A percentile compares a stretch with the other conserved stretches of the same genome.
phyloP scores from a whole-genome alignment of 1,284 basidiomycete genomes.

The Mycena citricolor region DNA sequence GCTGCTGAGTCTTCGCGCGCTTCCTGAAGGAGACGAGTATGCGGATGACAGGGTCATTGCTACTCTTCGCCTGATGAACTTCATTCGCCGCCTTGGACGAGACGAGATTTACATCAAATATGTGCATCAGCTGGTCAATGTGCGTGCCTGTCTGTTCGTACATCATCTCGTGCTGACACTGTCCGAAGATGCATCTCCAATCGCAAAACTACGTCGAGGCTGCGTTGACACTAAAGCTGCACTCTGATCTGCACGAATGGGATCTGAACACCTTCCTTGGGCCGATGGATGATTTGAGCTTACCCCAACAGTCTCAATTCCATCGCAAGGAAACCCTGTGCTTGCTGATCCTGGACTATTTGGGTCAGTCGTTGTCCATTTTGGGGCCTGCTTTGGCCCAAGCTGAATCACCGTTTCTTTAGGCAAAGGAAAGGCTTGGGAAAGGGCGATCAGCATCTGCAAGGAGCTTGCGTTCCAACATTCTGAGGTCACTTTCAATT shows the following conservation, averaged over 20 bases:
- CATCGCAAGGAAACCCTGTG: conserved; percentile 91
- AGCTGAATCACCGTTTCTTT: conserved; percentile 13
- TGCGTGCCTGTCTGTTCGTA: conserved; percentile 36
- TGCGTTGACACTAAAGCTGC: conserved; percentile 87
- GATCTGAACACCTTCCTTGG: conserved; percentile 76
- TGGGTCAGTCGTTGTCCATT: conserved; percentile 49
- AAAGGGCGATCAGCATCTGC: conserved; percentile 90
- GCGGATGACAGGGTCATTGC: conserved; percentile 94
- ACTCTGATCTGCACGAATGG: conserved; percentile 94
- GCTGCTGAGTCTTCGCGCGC: conserved; percentile 85
- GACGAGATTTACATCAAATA: conserved; percentile 94
- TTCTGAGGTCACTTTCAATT: conserved; percentile 85
- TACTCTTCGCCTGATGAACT: conserved; percentile 89
- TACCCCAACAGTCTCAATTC: conserved; percentile 93
- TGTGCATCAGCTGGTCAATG: conserved; percentile 90
- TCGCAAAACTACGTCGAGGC: conserved; percentile 91
- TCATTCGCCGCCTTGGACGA: conserved; percentile 82
- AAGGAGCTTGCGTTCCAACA: conserved; percentile 87
- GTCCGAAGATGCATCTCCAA: conserved; percentile 73
- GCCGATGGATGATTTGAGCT: conserved; percentile 81
- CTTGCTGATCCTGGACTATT: conserved; percentile 82
- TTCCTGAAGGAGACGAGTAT: conserved; percentile 93
- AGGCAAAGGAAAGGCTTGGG: conserved; percentile 97
- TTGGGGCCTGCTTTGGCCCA: conserved; percentile 1
- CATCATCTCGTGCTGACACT: background rate